Evolutionary conservation across 2,329 filamentous ascomycete species (phyloP), one percentile per base, ranked within the genome.

Genomic region (Hymenoscyphus occultus): DNA sequence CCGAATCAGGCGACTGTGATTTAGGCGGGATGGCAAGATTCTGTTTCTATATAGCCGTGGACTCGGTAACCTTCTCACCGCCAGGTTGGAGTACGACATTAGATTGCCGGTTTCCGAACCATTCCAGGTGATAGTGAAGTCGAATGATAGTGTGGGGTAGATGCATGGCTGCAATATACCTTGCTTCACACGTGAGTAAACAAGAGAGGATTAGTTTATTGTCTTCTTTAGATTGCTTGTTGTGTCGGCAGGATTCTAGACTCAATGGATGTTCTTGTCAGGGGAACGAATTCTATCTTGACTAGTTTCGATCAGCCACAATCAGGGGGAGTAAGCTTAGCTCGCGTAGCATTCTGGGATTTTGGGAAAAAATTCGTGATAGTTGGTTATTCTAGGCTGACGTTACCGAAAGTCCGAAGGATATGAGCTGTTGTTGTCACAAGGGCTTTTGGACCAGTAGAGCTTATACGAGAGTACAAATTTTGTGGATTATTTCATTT

Each of bases 241-340:
- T 51, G 16, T 32, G 6, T 42, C 28, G 13, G 28, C 45, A 19
- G 19, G 39, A 12, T 48, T 31, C 28, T 42, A n/a, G 59, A 51
- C 59, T 61, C 48, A 28, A 31, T 48, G 14, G 35, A 28, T 54
- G 39, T 5, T 61, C 59, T 61, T 61, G 28, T 61, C 45, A 61
- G 59, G 59, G 42, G 42, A 61, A 19, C 12, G 22, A 12, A 35
- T 51, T 4, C 6, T 28, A 51, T n/a, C 45, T 22, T n/a, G n/a
- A 22, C 45, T 22, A 28, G 19, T 9, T 51, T 48, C n/a, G 6
- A 7, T 19, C 4, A 45, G 42, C 16, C 16, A 45, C 42, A n/a
- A 45, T 42, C 40, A 13, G 40, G 10, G 42, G 59, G 28, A 7
- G 31, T 35, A 51, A 60, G 16, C 13, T 9, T 7, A 48, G 6